Evolutionary conservation across 106 monocot genomes (phyloP).

Genomic region (Triglochin maritima): DNA sequence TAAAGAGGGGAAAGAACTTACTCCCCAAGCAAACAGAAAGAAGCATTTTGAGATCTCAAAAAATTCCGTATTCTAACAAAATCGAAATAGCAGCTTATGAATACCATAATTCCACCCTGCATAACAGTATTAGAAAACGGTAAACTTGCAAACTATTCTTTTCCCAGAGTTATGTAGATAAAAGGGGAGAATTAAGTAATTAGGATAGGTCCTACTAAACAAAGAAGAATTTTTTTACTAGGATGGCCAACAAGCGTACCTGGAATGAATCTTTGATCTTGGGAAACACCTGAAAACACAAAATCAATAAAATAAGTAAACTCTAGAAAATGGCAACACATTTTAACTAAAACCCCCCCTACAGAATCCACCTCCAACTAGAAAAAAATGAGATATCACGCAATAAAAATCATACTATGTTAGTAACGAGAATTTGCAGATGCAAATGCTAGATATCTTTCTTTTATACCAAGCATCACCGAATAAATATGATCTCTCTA

Average conservation of each 20-base stretch:
- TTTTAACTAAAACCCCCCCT: too few species aligned
- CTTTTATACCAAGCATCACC: too few species aligned
- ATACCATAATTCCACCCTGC: constrained; percentile 87
- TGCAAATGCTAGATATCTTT: too few species aligned
- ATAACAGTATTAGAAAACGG: constrained; percentile 3
- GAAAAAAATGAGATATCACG: neutral
- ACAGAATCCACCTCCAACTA: neutral
- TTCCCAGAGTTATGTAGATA: neutral
- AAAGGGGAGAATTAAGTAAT: neutral
- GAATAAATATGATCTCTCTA: too few species aligned
- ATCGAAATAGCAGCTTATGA: constrained; percentile 85
- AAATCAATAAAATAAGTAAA: neutral
- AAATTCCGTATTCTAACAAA: constrained; percentile 80
- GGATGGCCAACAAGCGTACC: constrained; percentile 28
- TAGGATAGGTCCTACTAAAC: neutral
- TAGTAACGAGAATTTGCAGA: too few species aligned
- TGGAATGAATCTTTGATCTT: constrained; percentile 89
- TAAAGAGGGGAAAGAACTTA: constrained; percentile 28
- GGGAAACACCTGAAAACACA: constrained; percentile 73
- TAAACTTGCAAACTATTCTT: neutral
- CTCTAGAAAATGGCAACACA: too few species aligned
- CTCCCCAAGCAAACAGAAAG: constrained; percentile 92
- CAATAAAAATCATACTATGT: neutral
- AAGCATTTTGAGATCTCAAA: constrained; percentile 80
- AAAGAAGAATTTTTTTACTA: neutral